Evolutionary conservation across 2,329 filamentous ascomycete species (phyloP), one percentile per base, ranked within the genome.

Genomic region (Ophiocordyceps polyrhachis-furcata): DNA sequence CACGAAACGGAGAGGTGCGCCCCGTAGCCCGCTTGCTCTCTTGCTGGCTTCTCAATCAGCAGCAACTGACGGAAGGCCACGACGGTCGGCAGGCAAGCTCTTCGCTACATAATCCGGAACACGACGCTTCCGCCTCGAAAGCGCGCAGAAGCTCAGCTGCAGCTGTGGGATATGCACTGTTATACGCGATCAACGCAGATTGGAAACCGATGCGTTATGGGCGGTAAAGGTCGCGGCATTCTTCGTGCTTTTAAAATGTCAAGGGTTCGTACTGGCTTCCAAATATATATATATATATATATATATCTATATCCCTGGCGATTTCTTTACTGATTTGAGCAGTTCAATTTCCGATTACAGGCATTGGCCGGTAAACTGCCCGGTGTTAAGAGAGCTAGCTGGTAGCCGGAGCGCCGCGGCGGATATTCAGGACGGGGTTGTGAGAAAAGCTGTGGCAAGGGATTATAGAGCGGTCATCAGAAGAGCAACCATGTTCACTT

Each of bases 101-200:
- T 91, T 38, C 81, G 83, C 55, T 95, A 95, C 67, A 81, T 94
- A 50, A 85, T 94, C 61, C 86, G 84, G 62, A 98, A 98, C 64
- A 91, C 86, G 29, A 81, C 80, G 1, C 79, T 98, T 3, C 78
- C 88, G 2, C 71, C 79, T 46, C 77, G 88, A 56, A 79, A 83
- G 44, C 83, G 93, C 56, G 86, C 85, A 49, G 83, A 93, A 61
- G 91, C 91, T 40, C 89, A 96, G 68, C 76, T 98, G 46, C 81
- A 96, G 66, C 71, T 98, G 52, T 78, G 82, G 4, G 82, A 93
- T 66, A 95, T 96, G 89, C 88, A 95, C 68, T 79, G 77, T 69
- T 96, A 96, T 66, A 96, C 91, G 32, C 75, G 88, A 49, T 78
- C 85, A 47, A 94, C 89, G 43, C 88, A 95, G 70, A 88, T 98